phyloP scores from a whole-genome alignment of 768 basidiomycete genomes.

The Suillus alpinus region DNA sequence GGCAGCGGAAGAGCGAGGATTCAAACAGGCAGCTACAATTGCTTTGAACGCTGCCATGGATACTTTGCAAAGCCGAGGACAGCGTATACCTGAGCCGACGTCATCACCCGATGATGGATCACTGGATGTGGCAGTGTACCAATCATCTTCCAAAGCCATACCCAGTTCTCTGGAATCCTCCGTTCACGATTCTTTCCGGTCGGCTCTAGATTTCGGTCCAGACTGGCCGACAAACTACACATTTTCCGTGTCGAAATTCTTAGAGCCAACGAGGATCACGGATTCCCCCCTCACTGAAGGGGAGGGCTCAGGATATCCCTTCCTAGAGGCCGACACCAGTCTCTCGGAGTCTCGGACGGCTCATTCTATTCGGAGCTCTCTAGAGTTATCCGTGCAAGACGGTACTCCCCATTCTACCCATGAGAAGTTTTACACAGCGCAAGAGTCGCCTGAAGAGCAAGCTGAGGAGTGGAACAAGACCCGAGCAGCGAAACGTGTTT shows the following conservation, averaged over 20 bases:
- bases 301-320: constrained; percentile 22
- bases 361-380: constrained; percentile 14
- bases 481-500: constrained; percentile 80
- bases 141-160: constrained; percentile 9
- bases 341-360: constrained; percentile 18
- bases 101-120: constrained; percentile 31
- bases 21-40: constrained; percentile 63
- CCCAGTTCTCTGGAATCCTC: constrained; percentile 42
- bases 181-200: constrained; percentile 60
- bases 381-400: constrained; percentile 12
- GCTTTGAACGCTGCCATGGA: constrained; percentile 74
- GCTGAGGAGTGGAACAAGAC: constrained; percentile 92
- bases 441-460: constrained; percentile 56
- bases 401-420: constrained; percentile 25
- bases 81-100: constrained; percentile 32
- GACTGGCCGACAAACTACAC: constrained; percentile 48
- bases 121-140: constrained; percentile 12
- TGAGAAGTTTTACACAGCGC: constrained; percentile 45
- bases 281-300: constrained; percentile 35
- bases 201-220: constrained; percentile 56
- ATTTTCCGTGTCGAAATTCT: constrained; percentile 29
- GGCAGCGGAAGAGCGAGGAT: constrained; percentile 63
- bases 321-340: constrained; percentile 24
- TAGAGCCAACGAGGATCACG: constrained; percentile 26
- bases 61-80: constrained; percentile 44